These are phyloP conservation scores for Xylaria sp. DNA, from an alignment of 2,329 filamentous ascomycete species.

Conservation along the genomic window DNA sequence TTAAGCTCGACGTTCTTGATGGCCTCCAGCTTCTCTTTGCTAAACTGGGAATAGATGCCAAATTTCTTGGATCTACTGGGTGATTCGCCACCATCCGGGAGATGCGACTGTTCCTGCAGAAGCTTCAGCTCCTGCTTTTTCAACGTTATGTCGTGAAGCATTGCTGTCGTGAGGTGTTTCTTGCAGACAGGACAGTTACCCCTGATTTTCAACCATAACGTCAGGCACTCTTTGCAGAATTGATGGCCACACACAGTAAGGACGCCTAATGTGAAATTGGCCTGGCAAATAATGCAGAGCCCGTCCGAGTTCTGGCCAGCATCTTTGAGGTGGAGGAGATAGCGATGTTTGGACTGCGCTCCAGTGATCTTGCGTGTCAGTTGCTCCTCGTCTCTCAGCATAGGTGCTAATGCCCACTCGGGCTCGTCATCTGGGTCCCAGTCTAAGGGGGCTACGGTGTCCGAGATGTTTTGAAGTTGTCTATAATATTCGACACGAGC, in stretches of 20 bases:
- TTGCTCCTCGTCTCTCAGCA: conserved; percentile 50
- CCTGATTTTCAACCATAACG: conserved; percentile 74
- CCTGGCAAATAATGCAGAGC: conserved; percentile 84
- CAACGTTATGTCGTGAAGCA: conserved; percentile 84
- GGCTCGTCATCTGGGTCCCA: conserved; percentile 58
- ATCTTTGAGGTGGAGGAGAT: conserved; percentile 59
- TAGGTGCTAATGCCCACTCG: conserved; percentile 42
- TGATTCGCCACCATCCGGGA: not conserved
- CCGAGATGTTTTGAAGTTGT: conserved; percentile 88
- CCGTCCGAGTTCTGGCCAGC: conserved; percentile 65
- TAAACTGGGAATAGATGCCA: conserved; percentile 78
- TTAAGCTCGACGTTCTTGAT: conserved; percentile 82
- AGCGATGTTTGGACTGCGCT: conserved; percentile 74
- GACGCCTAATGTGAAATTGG: conserved; percentile 74
- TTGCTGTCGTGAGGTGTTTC: conserved; percentile 60
- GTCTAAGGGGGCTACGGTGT: conserved; percentile 77
- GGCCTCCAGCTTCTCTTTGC: conserved; percentile 68
- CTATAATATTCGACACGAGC: conserved; percentile 85
- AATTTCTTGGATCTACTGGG: conserved; percentile 36
- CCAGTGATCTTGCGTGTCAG: conserved; percentile 62
- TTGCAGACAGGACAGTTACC: conserved; percentile 87
- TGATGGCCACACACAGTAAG: conserved; percentile 89
- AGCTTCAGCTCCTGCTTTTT: conserved; percentile 75
- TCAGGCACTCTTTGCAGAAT: conserved; percentile 88
- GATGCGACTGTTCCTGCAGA: conserved; percentile 53